phyloP scores from a whole-genome alignment of 768 basidiomycete genomes.

The Boletus eberwhitei region DNA sequence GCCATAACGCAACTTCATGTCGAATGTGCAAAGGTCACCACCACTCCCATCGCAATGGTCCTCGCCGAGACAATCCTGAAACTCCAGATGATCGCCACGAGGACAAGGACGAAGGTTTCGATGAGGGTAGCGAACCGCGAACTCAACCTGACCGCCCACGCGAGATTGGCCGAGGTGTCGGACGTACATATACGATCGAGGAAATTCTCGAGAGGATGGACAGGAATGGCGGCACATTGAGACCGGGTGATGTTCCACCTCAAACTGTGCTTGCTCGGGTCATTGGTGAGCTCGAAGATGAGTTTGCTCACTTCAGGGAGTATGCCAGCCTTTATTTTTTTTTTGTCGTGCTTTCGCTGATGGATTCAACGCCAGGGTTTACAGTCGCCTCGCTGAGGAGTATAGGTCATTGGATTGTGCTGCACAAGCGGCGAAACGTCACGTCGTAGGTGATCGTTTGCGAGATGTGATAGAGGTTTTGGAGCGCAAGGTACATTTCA shows the following conservation, averaged over 20 bases:
- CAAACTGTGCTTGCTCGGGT: slow-evolving; percentile 86
- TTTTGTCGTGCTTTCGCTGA: slow-evolving; percentile 7
- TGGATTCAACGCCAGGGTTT: slow-evolving; percentile 57
- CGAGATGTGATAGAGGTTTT: slow-evolving; percentile 89
- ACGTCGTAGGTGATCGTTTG: slow-evolving; percentile 83
- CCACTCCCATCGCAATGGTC: slow-evolving; percentile 42
- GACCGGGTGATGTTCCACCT: slow-evolving; percentile 54
- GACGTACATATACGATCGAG: slow-evolving; percentile 16
- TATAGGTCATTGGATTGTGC: slow-evolving; percentile 88
- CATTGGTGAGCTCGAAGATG: slow-evolving; percentile 86
- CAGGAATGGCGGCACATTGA: slow-evolving; percentile 21
- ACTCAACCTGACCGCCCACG: slow-evolving; percentile 1
- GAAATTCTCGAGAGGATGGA: slow-evolving; percentile 28
- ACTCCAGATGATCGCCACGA: background rate
- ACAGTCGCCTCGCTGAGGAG: slow-evolving; percentile 86
- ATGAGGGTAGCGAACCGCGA: slow-evolving; percentile 6
- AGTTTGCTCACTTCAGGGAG: slow-evolving; percentile 95
- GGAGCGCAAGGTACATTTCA: slow-evolving; percentile 73
- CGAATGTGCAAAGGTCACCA: slow-evolving; percentile 54
- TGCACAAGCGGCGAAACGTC: slow-evolving; percentile 75
- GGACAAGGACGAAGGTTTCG: slow-evolving; percentile 16
- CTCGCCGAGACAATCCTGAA: slow-evolving; percentile 33
- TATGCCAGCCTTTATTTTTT: slow-evolving; percentile 36
- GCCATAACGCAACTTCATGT: slow-evolving; percentile 70
- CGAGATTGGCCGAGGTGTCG: background rate